Evolutionary conservation across 225 moss, liverwort and hornwort species (phyloP).

Genomic region (Marchantia paleacea): DNA sequence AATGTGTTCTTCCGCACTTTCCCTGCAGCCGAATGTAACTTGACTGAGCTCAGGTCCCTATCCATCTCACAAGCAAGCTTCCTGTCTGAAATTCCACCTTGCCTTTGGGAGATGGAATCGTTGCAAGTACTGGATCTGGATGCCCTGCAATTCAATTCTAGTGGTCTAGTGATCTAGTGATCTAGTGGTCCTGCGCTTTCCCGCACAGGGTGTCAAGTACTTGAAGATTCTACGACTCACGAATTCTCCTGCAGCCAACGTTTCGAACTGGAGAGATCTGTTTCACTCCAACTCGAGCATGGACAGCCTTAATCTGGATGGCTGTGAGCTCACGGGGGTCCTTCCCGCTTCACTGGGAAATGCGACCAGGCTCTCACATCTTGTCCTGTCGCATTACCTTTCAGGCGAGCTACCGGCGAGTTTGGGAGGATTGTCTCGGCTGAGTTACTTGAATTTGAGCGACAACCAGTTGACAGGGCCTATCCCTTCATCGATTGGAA

Average conservation of each 20-base stretch:
- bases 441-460: slow-evolving; percentile 31
- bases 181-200: too few relatives aligned
- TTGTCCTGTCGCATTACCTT: too few relatives aligned
- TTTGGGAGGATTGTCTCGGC: not conserved
- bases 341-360: too few relatives aligned
- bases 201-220: too few relatives aligned
- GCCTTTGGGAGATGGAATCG: not conserved
- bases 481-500: slow-evolving; percentile 10
- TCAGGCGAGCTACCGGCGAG: not conserved
- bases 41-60: not conserved
- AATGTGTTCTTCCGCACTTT: not conserved
- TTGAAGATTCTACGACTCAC: too few relatives aligned
- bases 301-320: not conserved
- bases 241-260: not conserved
- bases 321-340: not conserved
- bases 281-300: not conserved
- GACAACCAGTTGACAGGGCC: slow-evolving; percentile 6
- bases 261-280: not conserved
- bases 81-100: not conserved
- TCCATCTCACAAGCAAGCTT: not conserved
- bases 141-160: not conserved
- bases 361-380: too few relatives aligned
- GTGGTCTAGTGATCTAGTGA: too few relatives aligned
- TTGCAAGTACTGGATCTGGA: not conserved
- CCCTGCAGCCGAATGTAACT: not conserved